A percentile compares a stretch with the other conserved stretches of the same genome.
Evolutionary conservation across 2,329 filamentous ascomycete species (phyloP).

Genomic region (Arachnopeziza araneosa): DNA sequence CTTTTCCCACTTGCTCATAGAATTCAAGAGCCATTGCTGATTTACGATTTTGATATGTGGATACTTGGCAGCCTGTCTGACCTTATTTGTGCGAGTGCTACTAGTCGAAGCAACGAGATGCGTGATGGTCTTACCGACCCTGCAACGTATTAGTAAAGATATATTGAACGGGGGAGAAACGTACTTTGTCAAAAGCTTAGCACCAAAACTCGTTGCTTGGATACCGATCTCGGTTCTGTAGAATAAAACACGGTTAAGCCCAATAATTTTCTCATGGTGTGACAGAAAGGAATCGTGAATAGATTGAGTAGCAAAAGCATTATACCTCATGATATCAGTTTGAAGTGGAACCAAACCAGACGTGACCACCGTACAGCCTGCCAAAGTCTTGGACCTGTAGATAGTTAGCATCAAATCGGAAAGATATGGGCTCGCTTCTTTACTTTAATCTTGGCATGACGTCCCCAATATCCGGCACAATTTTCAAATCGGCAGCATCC

Average conservation of each 20-base stretch:
- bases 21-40: constrained; percentile 83
- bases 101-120: constrained; percentile 68
- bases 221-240: constrained; percentile 74
- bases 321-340: constrained; percentile 60
- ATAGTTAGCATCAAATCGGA: constrained; percentile 16
- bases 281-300: neutral
- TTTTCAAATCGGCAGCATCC: constrained; percentile 40
- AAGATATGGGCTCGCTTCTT: constrained; percentile 1
- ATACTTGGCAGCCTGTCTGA: constrained; percentile 76
- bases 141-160: constrained; percentile 20
- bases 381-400: constrained; percentile 55
- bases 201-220: constrained; percentile 84
- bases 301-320: constrained; percentile 2
- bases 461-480: constrained; percentile 77
- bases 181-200: constrained; percentile 45
- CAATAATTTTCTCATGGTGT: neutral
- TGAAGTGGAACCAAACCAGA: constrained; percentile 86
- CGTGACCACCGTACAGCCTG: constrained; percentile 73
- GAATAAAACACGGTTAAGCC: constrained; percentile 7
- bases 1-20: constrained; percentile 75
- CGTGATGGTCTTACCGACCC: constrained; percentile 58
- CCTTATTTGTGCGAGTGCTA: constrained; percentile 80
- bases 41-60: constrained; percentile 85
- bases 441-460: constrained; percentile 80
- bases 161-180: neutral